Evolutionary conservation across 192 early-diverging fungal species (phyloP).

Genomic region (Coemansia pectinata): DNA sequence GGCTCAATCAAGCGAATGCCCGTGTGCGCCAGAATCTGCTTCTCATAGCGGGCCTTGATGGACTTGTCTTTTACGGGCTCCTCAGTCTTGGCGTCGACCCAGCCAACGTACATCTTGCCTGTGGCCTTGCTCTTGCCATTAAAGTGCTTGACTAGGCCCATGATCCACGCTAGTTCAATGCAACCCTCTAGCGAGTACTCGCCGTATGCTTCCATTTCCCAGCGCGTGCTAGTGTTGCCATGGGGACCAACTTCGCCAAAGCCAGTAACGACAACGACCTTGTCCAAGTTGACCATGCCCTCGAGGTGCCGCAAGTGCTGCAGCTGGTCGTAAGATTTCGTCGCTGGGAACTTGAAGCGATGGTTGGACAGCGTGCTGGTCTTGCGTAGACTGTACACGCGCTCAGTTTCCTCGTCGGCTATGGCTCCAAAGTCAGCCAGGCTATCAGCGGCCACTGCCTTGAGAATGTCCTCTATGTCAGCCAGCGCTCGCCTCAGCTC

Average conservation of each 20-base stretch:
- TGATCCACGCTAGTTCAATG: slow-evolving; percentile 97
- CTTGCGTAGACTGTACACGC: slow-evolving; percentile 70
- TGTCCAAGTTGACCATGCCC: slow-evolving; percentile 86
- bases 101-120: slow-evolving; percentile 68
- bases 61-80: slow-evolving; percentile 84
- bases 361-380: slow-evolving; percentile 89
- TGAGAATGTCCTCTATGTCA: slow-evolving; percentile 85
- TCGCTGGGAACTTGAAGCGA: slow-evolving; percentile 85
- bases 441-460: slow-evolving; percentile 77
- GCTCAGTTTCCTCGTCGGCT: slow-evolving; percentile 70
- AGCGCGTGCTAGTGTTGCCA: slow-evolving; percentile 89
- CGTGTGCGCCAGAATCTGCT: slow-evolving; percentile 87
- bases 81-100: slow-evolving; percentile 80
- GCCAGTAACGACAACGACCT: slow-evolving; percentile 89
- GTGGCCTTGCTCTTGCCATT: slow-evolving; percentile 39
- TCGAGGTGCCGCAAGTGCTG: slow-evolving; percentile 61
- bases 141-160: slow-evolving; percentile 91
- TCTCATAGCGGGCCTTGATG: slow-evolving; percentile 90
- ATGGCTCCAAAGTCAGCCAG: slow-evolving; percentile 77
- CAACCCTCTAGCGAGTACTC: slow-evolving; percentile 61
- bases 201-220: slow-evolving; percentile 95
- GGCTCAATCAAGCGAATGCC: slow-evolving; percentile 61
- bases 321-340: slow-evolving; percentile 62
- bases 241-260: slow-evolving; percentile 93
- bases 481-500: slow-evolving; percentile 57